phyloP scores from a whole-genome alignment of 441 rosid genomes.

The Pelargonium fulgidum region DNA sequence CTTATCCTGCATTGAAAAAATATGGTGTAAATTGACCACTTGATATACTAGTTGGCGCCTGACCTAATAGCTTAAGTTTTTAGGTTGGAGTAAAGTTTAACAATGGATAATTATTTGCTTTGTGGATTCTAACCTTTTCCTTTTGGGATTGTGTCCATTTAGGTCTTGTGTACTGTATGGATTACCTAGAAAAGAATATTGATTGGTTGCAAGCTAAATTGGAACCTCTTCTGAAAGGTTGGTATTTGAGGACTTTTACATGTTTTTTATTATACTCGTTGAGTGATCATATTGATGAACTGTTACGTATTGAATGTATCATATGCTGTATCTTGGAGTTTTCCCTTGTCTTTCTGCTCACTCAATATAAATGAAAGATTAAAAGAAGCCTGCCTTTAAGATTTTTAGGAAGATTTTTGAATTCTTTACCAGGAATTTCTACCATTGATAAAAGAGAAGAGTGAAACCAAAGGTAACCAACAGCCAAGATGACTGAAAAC shows the following conservation, averaged over 20 bases:
- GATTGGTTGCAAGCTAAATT: conserved; percentile 80
- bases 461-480: no score
- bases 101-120: neutral
- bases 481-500: no score
- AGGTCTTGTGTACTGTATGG: conserved; percentile 93
- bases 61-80: no score
- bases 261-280: neutral
- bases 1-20: no score
- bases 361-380: neutral
- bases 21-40: no score
- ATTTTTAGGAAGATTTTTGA: neutral
- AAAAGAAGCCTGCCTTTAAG: neutral
- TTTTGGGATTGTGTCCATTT: conserved; percentile 6
- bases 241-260: conserved; percentile 13
- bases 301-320: neutral
- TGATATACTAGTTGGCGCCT: no score
- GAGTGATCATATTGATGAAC: neutral
- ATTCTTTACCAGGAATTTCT: neutral
- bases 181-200: conserved; percentile 76
- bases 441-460: neutral
- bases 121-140: neutral
- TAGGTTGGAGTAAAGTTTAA: no score
- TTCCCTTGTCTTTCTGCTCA: neutral
- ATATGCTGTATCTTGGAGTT: neutral
- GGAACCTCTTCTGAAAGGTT: conserved; percentile 79